Base-by-base conservation (phyloP, 106 monocot genomes). In the Dactylorhiza incarnata region DNA sequence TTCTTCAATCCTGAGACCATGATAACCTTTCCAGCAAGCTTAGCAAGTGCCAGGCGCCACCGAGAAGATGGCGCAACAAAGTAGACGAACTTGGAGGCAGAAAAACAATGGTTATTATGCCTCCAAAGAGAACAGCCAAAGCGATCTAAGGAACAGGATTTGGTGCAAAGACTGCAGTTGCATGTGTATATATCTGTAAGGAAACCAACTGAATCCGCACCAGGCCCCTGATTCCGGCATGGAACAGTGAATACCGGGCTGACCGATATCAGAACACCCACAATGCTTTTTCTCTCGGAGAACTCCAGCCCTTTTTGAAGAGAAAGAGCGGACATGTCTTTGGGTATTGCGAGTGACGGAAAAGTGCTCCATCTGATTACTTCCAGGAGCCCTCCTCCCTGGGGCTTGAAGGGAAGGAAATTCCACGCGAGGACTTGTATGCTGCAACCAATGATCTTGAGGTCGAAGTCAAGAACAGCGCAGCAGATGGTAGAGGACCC, bases 1-100 rank as follows among this genome's bases (percentile, higher is more conserved):
- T 83, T 94, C 87, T 86, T 87, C 80, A 97, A 83, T 16, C 86
- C 81, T 7, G 85, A 89, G 3, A 97, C 45, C 20, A 24, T 44
- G 23, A 97, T 75, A 49, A 78, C 51, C 75, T 74, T 82, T 50
- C 94, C 94, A 17, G 91, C 71, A 68, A 97, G 73, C 80, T 78
- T 83, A 16, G 52, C 51, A 1, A 97, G n/a, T 11, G 85, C 80
- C 8, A 89, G 80, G 47, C 84, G 82, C 97, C 93, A 97, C 26
- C 44, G 13, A 69, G 74, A 82, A 44, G 75, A 48, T 3, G 89
- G 78, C 72, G 81, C 68, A 2, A 84, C 20, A 52, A 95, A 95
- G 78, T 95, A 95, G 8, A 89, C 73, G 80, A 89, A 84, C 8
- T 70, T 71, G 2, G 76, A 49, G 24, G 53, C 48, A 16, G 58